Conservation (phyloP, 1,284 basidiomycete species). For the Ustilago esculenta region DNA sequence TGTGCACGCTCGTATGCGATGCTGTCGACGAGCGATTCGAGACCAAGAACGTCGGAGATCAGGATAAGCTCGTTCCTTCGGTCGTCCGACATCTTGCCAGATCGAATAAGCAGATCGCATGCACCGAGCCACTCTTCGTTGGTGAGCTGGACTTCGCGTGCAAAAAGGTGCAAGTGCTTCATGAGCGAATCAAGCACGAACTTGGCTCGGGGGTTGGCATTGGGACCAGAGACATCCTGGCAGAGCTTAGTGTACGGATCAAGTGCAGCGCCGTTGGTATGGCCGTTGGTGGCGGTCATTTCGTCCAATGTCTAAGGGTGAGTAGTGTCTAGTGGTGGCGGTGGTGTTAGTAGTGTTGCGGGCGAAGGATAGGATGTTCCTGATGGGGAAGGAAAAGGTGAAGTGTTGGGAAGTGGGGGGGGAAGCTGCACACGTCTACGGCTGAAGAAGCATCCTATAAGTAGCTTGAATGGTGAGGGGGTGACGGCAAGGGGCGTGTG, state of each 20-base stretch:
- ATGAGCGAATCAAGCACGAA: slow-evolving; percentile 66
- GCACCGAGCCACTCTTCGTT: slow-evolving; percentile 67
- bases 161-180: slow-evolving; percentile 64
- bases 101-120: slow-evolving; percentile 67
- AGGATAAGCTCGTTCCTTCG: slow-evolving; percentile 68
- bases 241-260: slow-evolving; percentile 41
- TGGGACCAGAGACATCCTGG: slow-evolving; percentile 40
- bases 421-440: background rate
- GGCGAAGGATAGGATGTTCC: background rate
- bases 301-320: background rate
- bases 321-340: background rate
- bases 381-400: background rate
- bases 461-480: background rate
- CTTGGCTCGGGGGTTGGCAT: slow-evolving; percentile 66
- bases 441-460: background rate
- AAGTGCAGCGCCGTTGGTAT: slow-evolving; percentile 1
- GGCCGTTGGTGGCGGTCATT: slow-evolving; percentile 24
- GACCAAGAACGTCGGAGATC: slow-evolving; percentile 67
- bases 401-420: background rate
- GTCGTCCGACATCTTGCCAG: slow-evolving; percentile 66
- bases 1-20: slow-evolving; percentile 27
- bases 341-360: background rate
- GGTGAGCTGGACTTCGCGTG: slow-evolving; percentile 67
- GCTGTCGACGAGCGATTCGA: slow-evolving; percentile 67
- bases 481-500: background rate